These are phyloP conservation scores for Pseudocercospora pini-densiflorae DNA, from an alignment of 2,329 filamentous ascomycete species.

Conservation along the genomic window DNA sequence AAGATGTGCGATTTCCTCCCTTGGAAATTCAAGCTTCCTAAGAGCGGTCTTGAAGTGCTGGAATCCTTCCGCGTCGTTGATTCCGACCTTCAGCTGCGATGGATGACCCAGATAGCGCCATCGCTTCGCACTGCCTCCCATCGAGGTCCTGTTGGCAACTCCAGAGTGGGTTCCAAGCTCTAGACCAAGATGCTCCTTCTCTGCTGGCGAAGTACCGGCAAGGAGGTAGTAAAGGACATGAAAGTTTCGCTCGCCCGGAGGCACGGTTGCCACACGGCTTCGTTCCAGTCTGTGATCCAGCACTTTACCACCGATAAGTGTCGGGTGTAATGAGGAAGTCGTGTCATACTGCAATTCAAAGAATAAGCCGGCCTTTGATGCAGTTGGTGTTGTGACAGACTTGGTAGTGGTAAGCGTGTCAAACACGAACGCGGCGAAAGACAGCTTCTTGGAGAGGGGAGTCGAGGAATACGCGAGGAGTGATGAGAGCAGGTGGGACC, in stretches of 20 bases:
- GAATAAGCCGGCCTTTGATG: slow-evolving; percentile 93
- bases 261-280: slow-evolving; percentile 87
- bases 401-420: slow-evolving; percentile 97
- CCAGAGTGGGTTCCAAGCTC: slow-evolving; percentile 53
- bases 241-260: slow-evolving; percentile 95
- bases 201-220: slow-evolving; percentile 85
- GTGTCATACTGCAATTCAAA: slow-evolving; percentile 98
- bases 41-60: slow-evolving; percentile 97
- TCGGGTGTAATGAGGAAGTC: slow-evolving; percentile 78
- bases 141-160: slow-evolving; percentile 58
- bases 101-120: slow-evolving; percentile 98
- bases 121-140: slow-evolving; percentile 68
- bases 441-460: slow-evolving; percentile 89
- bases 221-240: slow-evolving; percentile 95
- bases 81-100: slow-evolving; percentile 93
- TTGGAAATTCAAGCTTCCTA: slow-evolving; percentile 90
- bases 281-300: slow-evolving; percentile 91
- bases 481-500: slow-evolving; percentile 83
- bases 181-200: slow-evolving; percentile 82
- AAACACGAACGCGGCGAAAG: slow-evolving; percentile 92
- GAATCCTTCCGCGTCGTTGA: slow-evolving; percentile 95
- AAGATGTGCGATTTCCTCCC: slow-evolving; percentile 92
- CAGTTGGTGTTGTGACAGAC: slow-evolving; percentile 90
- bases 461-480: slow-evolving; percentile 90
- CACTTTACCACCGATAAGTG: slow-evolving; percentile 91